Base-by-base conservation (phyloP, 805 yeast genomes). In the Candida succiphila region DNA sequence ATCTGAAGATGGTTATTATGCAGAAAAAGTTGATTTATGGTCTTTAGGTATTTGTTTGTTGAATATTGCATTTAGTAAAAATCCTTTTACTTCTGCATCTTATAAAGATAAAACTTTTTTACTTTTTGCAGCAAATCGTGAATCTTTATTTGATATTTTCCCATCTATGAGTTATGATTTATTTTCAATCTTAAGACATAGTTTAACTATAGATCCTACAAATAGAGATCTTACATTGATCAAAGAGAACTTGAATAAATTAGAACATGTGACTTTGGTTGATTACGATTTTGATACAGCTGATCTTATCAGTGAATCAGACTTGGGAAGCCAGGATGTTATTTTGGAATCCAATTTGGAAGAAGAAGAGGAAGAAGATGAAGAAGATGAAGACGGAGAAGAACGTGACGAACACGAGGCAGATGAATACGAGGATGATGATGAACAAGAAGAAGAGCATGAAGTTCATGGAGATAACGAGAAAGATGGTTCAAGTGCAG, bases 101-200 rank as follows among this genome's bases (percentile, higher is more conserved):
- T 75, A 78, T 10, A 49, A 51, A 22, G 96, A 87, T 58, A 83
- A 82, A 49, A 61, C 88, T 32, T 88, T 87, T 54, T 60, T 82
- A 46, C 88, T 85, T 57, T 88, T 83, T 62, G 88, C 89, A 10
- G 72, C 80, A 23, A 83, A 84, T 48, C 72, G 96, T 44, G 96
- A 89, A 55, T 81, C 94, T 2, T 62, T 89, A 30, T 87, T 86
- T 58, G 97, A 89, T 58, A 82, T 87, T 27, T 89, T 88, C 54
- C 87, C 95, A 14, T 65, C 87, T 4, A 79, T 89, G 86, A 75
- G 92, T 33, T 76, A 74, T 33, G 96, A 87, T 49, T 69, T 87
- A 47, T 89, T 86, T 52, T 74, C 80, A n/a, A 94, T 84, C 0
- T 67, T 88, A 50, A 70, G 95, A 37, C 72, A 73, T 43, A 69